phyloP scores from a whole-genome alignment of 768 basidiomycete species.

The Saitozyma podzolica region DNA sequence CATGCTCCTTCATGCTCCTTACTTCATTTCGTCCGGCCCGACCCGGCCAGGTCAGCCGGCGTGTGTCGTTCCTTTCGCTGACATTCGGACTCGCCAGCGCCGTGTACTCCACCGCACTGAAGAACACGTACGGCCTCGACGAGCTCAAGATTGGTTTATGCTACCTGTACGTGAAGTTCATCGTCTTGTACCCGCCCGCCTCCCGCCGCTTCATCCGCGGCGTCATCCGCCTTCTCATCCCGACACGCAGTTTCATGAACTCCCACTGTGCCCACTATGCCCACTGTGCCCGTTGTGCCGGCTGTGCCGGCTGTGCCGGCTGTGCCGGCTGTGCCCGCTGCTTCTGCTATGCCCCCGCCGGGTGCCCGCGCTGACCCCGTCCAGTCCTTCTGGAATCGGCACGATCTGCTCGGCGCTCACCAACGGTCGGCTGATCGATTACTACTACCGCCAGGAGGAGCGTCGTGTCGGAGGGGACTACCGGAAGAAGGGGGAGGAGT shows the following conservation, averaged over 20 bases:
- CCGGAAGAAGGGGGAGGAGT: constrained; percentile 26
- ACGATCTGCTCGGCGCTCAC: constrained; percentile 63
- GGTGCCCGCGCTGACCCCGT: not conserved
- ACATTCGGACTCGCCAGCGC: constrained; percentile 22
- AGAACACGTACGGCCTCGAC: constrained; percentile 61
- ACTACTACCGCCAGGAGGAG: constrained; percentile 60
- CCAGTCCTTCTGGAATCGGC: constrained; percentile 66
- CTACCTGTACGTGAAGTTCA: constrained; percentile 58
- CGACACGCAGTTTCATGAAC: not conserved
- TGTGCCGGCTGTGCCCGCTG: too few species aligned
- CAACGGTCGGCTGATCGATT: constrained; percentile 67
- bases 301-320: too few species aligned
- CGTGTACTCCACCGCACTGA: constrained; percentile 60
- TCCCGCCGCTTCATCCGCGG: not conserved
- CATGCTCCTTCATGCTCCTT: too few species aligned
- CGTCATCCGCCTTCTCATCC: not conserved
- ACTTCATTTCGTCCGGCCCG: too few species aligned
- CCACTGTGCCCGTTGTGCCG: too few species aligned
- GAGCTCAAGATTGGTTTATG: constrained; percentile 73
- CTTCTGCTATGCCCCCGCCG: not conserved
- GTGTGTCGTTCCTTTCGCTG: not conserved
- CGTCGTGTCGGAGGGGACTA: constrained; percentile 28
- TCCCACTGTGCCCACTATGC: too few species aligned
- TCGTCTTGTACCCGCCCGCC: not conserved
- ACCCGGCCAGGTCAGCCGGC: not conserved